phyloP scores from a whole-genome alignment of 768 basidiomycete species.

The Lactarius evosmus region DNA sequence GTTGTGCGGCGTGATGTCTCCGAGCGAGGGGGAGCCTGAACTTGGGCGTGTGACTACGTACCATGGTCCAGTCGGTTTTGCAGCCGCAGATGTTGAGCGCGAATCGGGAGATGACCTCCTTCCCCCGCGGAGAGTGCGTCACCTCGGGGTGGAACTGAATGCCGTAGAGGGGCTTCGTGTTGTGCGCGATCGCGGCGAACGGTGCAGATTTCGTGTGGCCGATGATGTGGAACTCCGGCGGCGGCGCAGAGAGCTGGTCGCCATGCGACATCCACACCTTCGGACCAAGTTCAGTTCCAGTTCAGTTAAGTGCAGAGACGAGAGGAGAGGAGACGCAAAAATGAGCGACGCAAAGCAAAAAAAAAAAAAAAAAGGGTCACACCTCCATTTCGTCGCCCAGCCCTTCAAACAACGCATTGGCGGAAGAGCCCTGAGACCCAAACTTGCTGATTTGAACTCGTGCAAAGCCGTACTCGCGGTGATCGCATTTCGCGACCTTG shows the following conservation, averaged over 20 bases:
- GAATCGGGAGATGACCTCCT: constrained; percentile 84
- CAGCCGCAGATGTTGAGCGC: constrained; percentile 83
- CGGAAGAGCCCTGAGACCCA: constrained; percentile 44
- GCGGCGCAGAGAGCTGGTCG: constrained; percentile 82
- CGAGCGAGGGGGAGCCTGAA: too few relatives aligned
- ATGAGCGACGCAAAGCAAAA: too few relatives aligned
- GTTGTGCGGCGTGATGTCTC: too few relatives aligned
- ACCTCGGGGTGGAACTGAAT: constrained; percentile 99
- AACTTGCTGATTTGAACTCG: constrained; percentile 69
- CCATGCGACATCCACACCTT: constrained; percentile 99
- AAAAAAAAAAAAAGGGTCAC: constrained; percentile 25
- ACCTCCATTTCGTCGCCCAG: constrained; percentile 91
- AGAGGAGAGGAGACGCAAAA: neutral
- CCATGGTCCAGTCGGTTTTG: constrained; percentile 90
- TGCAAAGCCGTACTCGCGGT: constrained; percentile 95
- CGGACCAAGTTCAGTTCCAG: neutral
- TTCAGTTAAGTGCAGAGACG: too few relatives aligned
- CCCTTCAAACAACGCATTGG: constrained; percentile 80
- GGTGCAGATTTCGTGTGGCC: constrained; percentile 86
- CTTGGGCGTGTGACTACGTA: constrained; percentile 32
- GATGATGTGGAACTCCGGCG: constrained; percentile 81
- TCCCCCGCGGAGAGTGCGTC: constrained; percentile 87
- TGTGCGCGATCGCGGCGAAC: constrained; percentile 89
- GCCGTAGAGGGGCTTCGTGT: constrained; percentile 85
- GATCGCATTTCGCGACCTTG: constrained; percentile 78